Conservation (phyloP, 495 filamentous ascomycete species). For the Annulohypoxylon nitens region DNA sequence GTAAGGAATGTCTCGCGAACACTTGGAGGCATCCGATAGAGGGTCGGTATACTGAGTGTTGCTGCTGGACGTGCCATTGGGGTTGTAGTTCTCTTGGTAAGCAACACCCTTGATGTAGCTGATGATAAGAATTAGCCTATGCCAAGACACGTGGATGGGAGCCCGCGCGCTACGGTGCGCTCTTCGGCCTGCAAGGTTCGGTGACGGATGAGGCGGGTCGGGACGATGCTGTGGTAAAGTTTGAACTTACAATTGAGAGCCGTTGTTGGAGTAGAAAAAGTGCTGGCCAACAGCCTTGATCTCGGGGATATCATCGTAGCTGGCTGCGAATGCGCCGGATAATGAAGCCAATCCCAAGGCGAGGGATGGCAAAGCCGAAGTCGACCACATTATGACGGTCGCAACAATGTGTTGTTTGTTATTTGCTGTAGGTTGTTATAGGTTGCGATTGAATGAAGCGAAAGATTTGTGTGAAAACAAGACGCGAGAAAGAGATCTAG, state of each 20-base stretch:
- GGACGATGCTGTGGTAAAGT: conserved; percentile 5
- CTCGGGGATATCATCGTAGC: conserved; percentile 46
- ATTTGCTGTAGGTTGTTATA: not conserved
- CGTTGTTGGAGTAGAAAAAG: conserved; percentile 53
- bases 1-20: conserved; percentile 84
- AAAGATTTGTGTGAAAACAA: conserved; percentile 25
- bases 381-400: conserved; percentile 45
- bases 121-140: conserved; percentile 22
- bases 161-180: not conserved
- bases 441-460: conserved; percentile 24
- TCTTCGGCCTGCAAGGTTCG: not conserved
- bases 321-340: conserved; percentile 45
- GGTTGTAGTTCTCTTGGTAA: conserved; percentile 75
- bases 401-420: not conserved
- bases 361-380: conserved; percentile 38
- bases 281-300: conserved; percentile 51
- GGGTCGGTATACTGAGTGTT: conserved; percentile 70
- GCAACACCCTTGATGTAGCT: conserved; percentile 85
- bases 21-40: conserved; percentile 75
- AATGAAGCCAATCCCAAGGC: conserved; percentile 47
- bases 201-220: conserved; percentile 4
- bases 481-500: not conserved
- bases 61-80: conserved; percentile 53
- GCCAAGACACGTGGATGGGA: conserved; percentile 26
- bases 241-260: conserved; percentile 51